Evolutionary conservation across 805 yeast species (phyloP).

Genomic region (Lachancea sp.): DNA sequence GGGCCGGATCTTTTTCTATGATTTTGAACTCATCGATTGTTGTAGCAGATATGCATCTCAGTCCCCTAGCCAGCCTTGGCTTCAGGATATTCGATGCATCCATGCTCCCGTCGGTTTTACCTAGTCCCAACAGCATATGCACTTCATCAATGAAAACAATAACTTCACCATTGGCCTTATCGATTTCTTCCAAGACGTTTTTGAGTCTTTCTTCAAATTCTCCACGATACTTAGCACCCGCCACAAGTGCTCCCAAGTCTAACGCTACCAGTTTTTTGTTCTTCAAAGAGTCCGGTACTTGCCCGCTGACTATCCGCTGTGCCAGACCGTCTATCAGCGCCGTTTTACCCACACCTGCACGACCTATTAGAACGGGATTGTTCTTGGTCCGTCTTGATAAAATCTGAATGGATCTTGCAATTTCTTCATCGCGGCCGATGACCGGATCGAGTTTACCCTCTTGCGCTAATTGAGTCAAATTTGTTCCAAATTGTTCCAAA

Average conservation of each 20-base stretch:
- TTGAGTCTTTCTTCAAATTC: constrained; percentile 92
- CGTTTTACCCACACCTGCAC: constrained; percentile 98
- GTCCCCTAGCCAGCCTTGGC: constrained; percentile 90
- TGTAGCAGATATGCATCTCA: constrained; percentile 95
- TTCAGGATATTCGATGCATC: constrained; percentile 91
- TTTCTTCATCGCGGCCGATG: constrained; percentile 94
- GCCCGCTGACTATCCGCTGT: constrained; percentile 83
- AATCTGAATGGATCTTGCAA: constrained; percentile 86
- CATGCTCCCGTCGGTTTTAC: constrained; percentile 90
- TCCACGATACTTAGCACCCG: constrained; percentile 94
- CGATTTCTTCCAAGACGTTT: constrained; percentile 74
- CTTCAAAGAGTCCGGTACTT: constrained; percentile 92
- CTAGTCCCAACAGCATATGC: constrained; percentile 82
- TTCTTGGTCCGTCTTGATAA: constrained; percentile 89
- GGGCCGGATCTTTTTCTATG: constrained; percentile 93
- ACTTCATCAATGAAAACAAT: constrained; percentile 87
- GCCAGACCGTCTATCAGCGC: constrained; percentile 96
- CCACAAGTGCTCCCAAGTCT: constrained; percentile 82
- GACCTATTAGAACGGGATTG: constrained; percentile 90
- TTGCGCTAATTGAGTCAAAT: constrained; percentile 77
- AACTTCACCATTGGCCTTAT: constrained; percentile 65
- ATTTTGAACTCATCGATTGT: constrained; percentile 91
- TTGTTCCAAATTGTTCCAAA: constrained; percentile 75
- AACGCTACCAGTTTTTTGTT: constrained; percentile 76
- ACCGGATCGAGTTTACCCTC: constrained; percentile 95